Evolutionary conservation across 2,329 filamentous ascomycete genomes (phyloP).

Genomic region (Dendryphion nanum): DNA sequence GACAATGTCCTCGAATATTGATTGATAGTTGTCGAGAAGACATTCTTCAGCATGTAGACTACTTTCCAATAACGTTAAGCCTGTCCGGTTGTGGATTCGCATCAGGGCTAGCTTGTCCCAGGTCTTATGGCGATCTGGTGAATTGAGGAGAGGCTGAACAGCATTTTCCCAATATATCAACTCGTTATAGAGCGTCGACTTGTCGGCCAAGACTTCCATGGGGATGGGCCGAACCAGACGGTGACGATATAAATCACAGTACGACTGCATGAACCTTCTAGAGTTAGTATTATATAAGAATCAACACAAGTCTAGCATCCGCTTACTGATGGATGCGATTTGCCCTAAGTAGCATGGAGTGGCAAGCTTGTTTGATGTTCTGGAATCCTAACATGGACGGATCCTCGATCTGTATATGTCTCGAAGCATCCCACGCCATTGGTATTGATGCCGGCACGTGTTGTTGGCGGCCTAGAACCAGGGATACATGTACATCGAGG

Average conservation of each 20-base stretch:
- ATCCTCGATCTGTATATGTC: slow-evolving; percentile 7
- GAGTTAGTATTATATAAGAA: not conserved
- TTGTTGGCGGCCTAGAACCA: slow-evolving; percentile 4
- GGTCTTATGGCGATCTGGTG: slow-evolving; percentile 1
- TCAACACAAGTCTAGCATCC: not conserved
- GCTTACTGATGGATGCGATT: slow-evolving; percentile 7
- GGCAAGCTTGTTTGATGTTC: slow-evolving; percentile 5
- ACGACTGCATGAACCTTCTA: slow-evolving; percentile 5
- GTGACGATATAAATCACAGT: slow-evolving; percentile 5
- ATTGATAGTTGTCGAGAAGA: slow-evolving; percentile 9
- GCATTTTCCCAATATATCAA: slow-evolving; percentile 10
- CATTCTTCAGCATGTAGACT: slow-evolving; percentile 9
- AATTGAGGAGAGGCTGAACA: slow-evolving; percentile 6
- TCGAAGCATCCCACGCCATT: slow-evolving; percentile 5
- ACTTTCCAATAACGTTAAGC: slow-evolving; percentile 6
- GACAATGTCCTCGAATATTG: slow-evolving; percentile 12
- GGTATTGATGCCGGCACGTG: slow-evolving; percentile 1
- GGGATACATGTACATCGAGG: slow-evolving; percentile 8
- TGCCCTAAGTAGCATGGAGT: slow-evolving; percentile 5
- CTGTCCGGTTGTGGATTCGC: slow-evolving; percentile 9
- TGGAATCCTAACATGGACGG: slow-evolving; percentile 2
- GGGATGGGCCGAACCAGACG: slow-evolving; percentile 5
- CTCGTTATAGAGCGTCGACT: slow-evolving; percentile 5
- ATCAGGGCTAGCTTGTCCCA: slow-evolving; percentile 10
- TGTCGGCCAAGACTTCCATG: slow-evolving; percentile 3